These are phyloP conservation scores for Calonectria honghensis DNA, from an alignment of 2,329 filamentous ascomycete species.

Conservation along the genomic window DNA sequence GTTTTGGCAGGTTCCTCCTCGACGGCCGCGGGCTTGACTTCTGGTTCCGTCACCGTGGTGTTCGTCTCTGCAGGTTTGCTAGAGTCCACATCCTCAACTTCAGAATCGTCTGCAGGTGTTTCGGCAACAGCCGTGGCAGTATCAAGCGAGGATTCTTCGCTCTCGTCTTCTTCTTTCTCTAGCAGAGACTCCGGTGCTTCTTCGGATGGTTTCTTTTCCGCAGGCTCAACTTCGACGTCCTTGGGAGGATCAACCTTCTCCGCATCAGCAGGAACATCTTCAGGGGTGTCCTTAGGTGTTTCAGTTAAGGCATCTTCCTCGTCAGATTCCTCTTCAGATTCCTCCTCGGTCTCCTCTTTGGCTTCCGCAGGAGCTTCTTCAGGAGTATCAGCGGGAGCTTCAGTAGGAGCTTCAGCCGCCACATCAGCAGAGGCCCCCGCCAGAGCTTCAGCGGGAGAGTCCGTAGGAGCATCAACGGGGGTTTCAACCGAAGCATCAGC, in stretches of 20 bases:
- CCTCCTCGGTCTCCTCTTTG: background rate
- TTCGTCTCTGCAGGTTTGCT: slow-evolving; percentile 25
- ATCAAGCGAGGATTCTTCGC: slow-evolving; percentile 30
- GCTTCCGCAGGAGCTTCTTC: background rate
- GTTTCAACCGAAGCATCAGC: background rate
- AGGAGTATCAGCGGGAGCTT: background rate
- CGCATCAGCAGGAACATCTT: slow-evolving; percentile 8
- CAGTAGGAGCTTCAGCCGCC: no score
- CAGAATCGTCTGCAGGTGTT: slow-evolving; percentile 16
- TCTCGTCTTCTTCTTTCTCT: slow-evolving; percentile 30
- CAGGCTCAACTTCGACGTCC: slow-evolving; percentile 22
- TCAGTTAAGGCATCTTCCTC: slow-evolving; percentile 23
- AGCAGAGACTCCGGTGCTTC: slow-evolving; percentile 29
- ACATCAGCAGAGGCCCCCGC: background rate
- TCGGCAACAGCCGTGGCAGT: slow-evolving; percentile 26
- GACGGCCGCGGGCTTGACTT: slow-evolving; percentile 18
- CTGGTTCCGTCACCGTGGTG: slow-evolving; percentile 20
- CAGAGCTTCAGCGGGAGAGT: no score
- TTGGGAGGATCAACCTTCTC: slow-evolving; percentile 10
- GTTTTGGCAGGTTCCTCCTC: slow-evolving; percentile 20
- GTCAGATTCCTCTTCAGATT: background rate
- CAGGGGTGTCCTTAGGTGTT: slow-evolving; percentile 9
- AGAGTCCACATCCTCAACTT: slow-evolving; percentile 31
- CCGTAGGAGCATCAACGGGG: no score
- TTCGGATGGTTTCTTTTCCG: slow-evolving; percentile 20